phyloP scores from a whole-genome alignment of 441 rosid species.

The Gossypium lobatum region DNA sequence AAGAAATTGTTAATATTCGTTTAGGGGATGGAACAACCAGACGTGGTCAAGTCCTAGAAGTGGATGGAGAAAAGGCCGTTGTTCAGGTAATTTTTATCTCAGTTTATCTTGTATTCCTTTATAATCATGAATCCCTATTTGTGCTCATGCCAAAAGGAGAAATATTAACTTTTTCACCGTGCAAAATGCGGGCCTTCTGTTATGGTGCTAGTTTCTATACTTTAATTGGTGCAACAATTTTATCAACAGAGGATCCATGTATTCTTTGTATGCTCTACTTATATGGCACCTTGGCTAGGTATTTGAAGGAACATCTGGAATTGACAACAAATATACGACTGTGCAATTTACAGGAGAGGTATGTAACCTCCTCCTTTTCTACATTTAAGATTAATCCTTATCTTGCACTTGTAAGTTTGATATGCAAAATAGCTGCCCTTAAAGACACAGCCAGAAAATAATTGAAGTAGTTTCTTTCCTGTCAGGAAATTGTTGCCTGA shows the following conservation, averaged over 20 bases:
- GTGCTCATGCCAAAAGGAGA: background rate
- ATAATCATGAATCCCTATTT: background rate
- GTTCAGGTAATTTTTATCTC: conserved; percentile 47
- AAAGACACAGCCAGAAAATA: background rate
- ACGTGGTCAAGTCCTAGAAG: conserved; percentile 98
- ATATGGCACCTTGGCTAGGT: conserved; percentile 43
- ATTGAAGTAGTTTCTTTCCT: background rate
- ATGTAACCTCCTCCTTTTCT: conserved; percentile 6
- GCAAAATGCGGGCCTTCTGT: background rate
- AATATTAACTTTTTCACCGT: background rate
- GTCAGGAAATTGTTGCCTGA: background rate
- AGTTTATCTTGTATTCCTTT: conserved; percentile 3
- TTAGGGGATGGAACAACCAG: conserved; percentile 80
- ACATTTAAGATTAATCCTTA: background rate
- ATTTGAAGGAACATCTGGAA: conserved; percentile 95
- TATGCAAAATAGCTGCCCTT: background rate
- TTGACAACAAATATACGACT: conserved; percentile 88
- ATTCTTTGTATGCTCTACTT: background rate
- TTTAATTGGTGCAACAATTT: background rate
- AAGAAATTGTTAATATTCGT: conserved; percentile 91
- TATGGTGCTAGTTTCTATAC: background rate
- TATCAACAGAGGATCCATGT: background rate
- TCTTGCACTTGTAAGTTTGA: background rate
- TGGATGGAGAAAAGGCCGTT: conserved; percentile 93
- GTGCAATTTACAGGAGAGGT: conserved; percentile 98